Evolutionary conservation across 441 rosid species (phyloP).

Genomic region (Gossypium gossypioides): DNA sequence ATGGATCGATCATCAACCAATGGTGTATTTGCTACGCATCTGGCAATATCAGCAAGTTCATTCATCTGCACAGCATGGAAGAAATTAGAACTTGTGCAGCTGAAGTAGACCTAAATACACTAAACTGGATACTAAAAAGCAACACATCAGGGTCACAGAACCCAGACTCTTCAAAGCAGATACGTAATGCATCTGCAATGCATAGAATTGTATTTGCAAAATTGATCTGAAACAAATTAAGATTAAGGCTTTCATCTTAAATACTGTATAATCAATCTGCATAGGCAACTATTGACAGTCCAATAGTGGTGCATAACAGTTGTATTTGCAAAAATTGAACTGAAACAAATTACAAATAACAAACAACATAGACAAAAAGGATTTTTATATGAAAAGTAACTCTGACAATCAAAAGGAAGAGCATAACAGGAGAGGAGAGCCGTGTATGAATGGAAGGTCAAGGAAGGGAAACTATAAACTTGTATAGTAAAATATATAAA

Average conservation of each 20-base stretch:
- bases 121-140: neutral
- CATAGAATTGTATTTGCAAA: neutral
- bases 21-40: constrained; percentile 74
- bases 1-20: constrained; percentile 65
- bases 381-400: neutral
- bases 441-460: neutral
- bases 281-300: neutral
- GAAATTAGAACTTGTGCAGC: constrained; percentile 17
- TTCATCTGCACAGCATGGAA: constrained; percentile 53
- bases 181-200: neutral
- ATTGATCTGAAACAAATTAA: neutral
- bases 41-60: constrained; percentile 97
- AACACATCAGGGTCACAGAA: neutral
- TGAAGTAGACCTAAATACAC: neutral
- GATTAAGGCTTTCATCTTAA: neutral
- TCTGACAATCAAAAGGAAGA: neutral
- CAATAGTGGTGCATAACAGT: neutral
- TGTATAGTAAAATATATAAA: neutral
- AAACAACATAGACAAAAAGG: neutral
- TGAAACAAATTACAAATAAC: neutral
- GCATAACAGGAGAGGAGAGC: neutral
- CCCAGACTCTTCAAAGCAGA: neutral
- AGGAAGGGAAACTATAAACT: neutral
- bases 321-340: constrained; percentile 1
- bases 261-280: neutral